Percentiles rank a stretch among this genome's conserved stretches.
Evolutionary conservation across 202 grass and related monocot species (phyloP).

Genomic region (Hordeum pubiflorum): DNA sequence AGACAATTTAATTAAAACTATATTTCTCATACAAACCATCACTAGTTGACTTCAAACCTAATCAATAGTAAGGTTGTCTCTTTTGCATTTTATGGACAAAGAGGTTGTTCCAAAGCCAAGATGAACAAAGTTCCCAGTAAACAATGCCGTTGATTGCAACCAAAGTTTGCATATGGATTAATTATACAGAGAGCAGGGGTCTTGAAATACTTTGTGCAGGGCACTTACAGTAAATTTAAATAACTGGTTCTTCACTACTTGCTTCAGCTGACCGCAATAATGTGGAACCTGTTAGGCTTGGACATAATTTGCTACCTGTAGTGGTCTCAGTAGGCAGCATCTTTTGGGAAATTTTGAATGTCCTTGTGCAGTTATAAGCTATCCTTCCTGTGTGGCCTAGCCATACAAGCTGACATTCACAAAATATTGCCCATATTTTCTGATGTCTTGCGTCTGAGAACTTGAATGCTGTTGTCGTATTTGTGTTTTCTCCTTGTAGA

Average conservation of each 20-base stretch:
- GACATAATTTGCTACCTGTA: not conserved
- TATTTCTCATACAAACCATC: not conserved
- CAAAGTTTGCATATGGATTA: not conserved
- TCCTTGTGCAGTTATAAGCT: not conserved
- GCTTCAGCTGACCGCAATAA: not conserved
- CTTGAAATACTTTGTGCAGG: too few species aligned
- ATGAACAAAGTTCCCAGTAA: too few species aligned
- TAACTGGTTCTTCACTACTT: not conserved
- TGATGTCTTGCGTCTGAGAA: not conserved
- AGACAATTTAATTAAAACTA: not conserved
- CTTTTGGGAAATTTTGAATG: not conserved
- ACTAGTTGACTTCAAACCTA: not conserved
- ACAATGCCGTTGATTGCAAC: not conserved
- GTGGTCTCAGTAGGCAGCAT: not conserved
- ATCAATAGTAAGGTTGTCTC: not conserved
- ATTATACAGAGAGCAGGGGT: too few species aligned
- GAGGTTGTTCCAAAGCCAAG: too few species aligned
- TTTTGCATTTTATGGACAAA: not conserved
- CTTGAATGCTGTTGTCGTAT: not conserved
- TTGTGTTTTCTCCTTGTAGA: not conserved
- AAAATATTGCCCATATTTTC: not conserved
- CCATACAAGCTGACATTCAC: not conserved
- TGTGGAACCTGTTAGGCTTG: not conserved
- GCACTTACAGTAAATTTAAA: too few species aligned
- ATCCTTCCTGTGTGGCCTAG: not conserved